A percentile compares a stretch with the other conserved stretches of the same genome.
phyloP scores from a whole-genome alignment of 2,329 filamentous ascomycete genomes.

The Fusarium sp. region DNA sequence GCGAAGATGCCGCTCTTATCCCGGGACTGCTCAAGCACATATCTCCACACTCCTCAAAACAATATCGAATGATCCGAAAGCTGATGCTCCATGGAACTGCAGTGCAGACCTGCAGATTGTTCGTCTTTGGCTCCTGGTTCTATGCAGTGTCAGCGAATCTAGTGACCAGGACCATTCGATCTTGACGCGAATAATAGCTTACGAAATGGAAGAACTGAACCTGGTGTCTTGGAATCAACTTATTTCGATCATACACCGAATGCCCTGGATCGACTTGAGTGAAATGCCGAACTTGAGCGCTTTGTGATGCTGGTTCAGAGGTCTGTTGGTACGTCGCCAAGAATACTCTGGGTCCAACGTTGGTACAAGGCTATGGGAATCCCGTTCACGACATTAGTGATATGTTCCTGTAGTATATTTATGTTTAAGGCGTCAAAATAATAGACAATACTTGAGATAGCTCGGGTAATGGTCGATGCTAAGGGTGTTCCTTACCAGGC shows the following conservation, averaged over 20 bases:
- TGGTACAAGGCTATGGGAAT: neutral
- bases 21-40: conserved; percentile 3
- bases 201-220: neutral
- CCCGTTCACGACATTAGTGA: fast-evolving
- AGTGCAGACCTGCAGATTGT: neutral
- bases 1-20: conserved; percentile 16
- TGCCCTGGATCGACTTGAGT: conserved; percentile 8
- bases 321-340: neutral
- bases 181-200: neutral
- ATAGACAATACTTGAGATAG: neutral
- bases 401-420: no score
- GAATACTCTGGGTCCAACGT: neutral
- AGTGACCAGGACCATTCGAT: neutral
- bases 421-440: fast-evolving
- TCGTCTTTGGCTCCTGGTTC: conserved; percentile 14
- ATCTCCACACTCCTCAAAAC: conserved; percentile 1
- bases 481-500: neutral
- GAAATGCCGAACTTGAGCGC: neutral
- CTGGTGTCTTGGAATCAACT: neutral
- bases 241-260: neutral
- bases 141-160: conserved; percentile 4
- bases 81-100: neutral
- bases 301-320: neutral
- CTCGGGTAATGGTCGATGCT: no score
- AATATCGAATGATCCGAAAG: neutral